Base-by-base conservation (phyloP, 1,284 basidiomycete genomes). In the Puccinia triticina region DNA sequence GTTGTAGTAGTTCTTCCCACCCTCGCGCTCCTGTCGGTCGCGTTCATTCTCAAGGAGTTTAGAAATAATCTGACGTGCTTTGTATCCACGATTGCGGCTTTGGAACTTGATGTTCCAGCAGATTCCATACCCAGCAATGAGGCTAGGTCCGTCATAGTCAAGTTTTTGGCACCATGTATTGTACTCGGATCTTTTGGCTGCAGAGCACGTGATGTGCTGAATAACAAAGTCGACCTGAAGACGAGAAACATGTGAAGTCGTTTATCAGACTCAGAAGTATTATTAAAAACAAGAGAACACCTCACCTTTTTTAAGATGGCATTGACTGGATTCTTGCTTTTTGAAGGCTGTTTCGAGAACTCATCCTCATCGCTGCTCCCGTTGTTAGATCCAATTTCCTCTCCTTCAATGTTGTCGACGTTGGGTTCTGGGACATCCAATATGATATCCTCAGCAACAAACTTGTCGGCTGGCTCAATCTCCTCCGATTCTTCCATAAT, bases 201-300 rank as follows among this genome's bases (percentile, higher is more conserved):
- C 73, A 26, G 53, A 75, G 29, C 3, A 46, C n/a, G 73, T 57
- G 26, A 75, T 75, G 0, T 32, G 1, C 14, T 61, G 29, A 23
- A 46, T 75, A 61, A 75, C 29, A 61, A 75, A 75, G 53, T 75
- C 53, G 23, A 59, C 73, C 73, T 59, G 18, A 43, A n/a, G n/a
- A n/a, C n/a, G n/a, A n/a, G n/a, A n/a, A n/a, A n/a, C n/a, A n/a
- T n/a, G 40, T 23, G 7, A 23, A 0, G 0, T 3, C 8, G 7
- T 1, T 2, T 26, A 4, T 71, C n/a, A n/a, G n/a, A n/a, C n/a
- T n/a, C n/a, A 12, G 29, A 43, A 34, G 43, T 0, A 12, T 8
- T 32, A 18, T 1, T n/a, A 5, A 59, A 23, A 40, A 75, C 5
- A 10, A 57, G 5, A 57, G 14, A 59, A 59, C 0, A 11, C 14